phyloP scores from a whole-genome alignment of 345 rosid genomes.

The Arabidopsis arenosa region DNA sequence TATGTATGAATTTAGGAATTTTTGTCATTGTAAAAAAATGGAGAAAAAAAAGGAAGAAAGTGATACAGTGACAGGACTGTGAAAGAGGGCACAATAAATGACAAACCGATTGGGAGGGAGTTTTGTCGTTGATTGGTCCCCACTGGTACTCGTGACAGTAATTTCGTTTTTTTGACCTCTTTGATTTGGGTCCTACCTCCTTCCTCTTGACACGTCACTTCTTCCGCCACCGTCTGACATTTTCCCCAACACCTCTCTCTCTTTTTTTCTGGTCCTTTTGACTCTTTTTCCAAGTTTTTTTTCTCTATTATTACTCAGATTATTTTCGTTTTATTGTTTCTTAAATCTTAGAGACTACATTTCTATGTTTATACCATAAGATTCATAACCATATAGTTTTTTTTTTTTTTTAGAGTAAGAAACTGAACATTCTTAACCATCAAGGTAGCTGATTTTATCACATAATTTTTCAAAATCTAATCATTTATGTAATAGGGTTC shows the following conservation, averaged over 20 bases:
- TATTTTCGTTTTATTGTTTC: neutral
- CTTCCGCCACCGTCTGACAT: slow-evolving; percentile 40
- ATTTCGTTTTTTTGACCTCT: slow-evolving; percentile 33
- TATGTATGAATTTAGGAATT: slow-evolving; percentile 27
- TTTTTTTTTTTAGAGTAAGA: neutral
- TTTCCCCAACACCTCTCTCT: neutral
- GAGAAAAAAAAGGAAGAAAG: neutral
- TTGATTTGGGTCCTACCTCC: slow-evolving; percentile 18
- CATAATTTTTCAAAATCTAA: neutral
- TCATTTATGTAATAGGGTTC: neutral
- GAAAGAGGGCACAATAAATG: slow-evolving; percentile 29
- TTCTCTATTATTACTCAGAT: neutral
- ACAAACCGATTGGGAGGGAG: slow-evolving; percentile 24
- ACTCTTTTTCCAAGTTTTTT: neutral
- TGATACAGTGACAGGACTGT: slow-evolving; percentile 42
- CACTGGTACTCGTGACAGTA: slow-evolving; percentile 35
- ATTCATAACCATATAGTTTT: neutral
- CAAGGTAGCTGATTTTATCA: neutral
- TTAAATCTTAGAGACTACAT: neutral
- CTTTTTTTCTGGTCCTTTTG: slow-evolving; percentile 23
- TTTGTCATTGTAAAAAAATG: slow-evolving; percentile 13
- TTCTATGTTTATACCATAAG: neutral
- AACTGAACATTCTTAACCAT: slow-evolving; percentile 4
- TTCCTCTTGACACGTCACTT: slow-evolving; percentile 44
- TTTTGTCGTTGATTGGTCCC: slow-evolving; percentile 44